phyloP scores from a whole-genome alignment of 2,329 filamentous ascomycete species.

The Penicillium frequentans region DNA sequence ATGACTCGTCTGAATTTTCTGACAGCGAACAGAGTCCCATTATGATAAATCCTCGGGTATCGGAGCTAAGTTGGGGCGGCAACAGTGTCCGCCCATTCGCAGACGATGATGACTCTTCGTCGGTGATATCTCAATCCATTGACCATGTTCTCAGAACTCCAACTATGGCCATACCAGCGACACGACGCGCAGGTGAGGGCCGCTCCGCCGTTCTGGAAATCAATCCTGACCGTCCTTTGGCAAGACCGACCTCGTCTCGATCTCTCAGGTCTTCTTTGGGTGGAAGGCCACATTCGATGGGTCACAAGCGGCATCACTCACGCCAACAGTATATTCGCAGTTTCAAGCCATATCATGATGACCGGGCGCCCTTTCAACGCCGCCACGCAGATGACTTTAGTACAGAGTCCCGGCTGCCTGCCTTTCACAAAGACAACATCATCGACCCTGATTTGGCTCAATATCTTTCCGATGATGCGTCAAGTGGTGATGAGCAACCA shows the following conservation, averaged over 20 bases:
- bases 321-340: constrained; percentile 80
- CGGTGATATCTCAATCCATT: constrained; percentile 47
- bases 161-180: constrained; percentile 66
- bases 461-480: constrained; percentile 92
- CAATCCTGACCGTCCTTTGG: constrained; percentile 72
- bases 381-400: constrained; percentile 67
- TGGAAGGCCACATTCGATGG: constrained; percentile 72
- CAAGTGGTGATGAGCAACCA: constrained; percentile 88
- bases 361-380: constrained; percentile 84
- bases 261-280: constrained; percentile 74
- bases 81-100: constrained; percentile 44
- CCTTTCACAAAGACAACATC: constrained; percentile 98
- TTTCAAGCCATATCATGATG: constrained; percentile 70
- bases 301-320: constrained; percentile 83
- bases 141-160: constrained; percentile 53
- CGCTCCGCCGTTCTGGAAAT: constrained; percentile 89
- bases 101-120: constrained; percentile 49
- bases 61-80: constrained; percentile 59
- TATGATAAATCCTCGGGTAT: constrained; percentile 58
- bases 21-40: constrained; percentile 67
- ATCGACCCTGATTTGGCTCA: constrained; percentile 95
- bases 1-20: constrained; percentile 89
- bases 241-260: constrained; percentile 88
- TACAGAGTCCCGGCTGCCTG: constrained; percentile 69
- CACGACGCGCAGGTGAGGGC: constrained; percentile 67